phyloP scores from a whole-genome alignment of 805 yeast genomes.

The Kluyveromyces dobzhanskii region DNA sequence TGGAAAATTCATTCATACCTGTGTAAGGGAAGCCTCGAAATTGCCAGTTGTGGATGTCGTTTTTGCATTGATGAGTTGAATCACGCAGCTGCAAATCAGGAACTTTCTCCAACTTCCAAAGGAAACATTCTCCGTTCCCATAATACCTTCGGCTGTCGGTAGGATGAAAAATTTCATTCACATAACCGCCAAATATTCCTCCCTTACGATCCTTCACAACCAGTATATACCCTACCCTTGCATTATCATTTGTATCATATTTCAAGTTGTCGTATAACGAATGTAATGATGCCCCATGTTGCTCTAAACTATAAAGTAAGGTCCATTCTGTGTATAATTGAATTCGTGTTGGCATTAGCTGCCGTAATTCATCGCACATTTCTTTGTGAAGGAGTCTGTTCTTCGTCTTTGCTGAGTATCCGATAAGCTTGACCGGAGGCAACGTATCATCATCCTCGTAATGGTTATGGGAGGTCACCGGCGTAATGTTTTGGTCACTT shows the following conservation, averaged over 20 bases:
- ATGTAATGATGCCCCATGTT: conserved; percentile 79
- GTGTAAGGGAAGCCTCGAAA: conserved; percentile 83
- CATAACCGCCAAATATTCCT: conserved; percentile 67
- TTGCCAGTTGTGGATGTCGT: conserved; percentile 29
- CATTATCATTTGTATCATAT: conserved; percentile 36
- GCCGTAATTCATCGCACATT: conserved; percentile 67
- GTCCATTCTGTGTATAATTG: conserved; percentile 76
- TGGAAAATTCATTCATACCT: conserved; percentile 76
- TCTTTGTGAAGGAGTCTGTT: conserved; percentile 49
- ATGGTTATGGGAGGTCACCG: background rate
- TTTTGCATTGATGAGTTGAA: conserved; percentile 6
- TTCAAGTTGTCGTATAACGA: conserved; percentile 58
- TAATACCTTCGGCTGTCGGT: conserved; percentile 67
- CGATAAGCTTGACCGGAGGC: conserved; percentile 47
- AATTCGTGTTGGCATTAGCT: conserved; percentile 65
- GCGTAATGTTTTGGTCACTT: too few species aligned
- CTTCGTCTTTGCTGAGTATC: conserved; percentile 52
- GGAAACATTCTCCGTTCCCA: conserved; percentile 93
- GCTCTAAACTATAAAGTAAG: conserved; percentile 76
- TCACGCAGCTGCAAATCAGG: conserved; percentile 11
- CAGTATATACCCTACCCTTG: conserved; percentile 63
- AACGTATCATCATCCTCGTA: conserved; percentile 33
- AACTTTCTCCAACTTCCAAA: conserved; percentile 66
- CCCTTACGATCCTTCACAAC: conserved; percentile 58
- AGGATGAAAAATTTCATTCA: conserved; percentile 65